Evolutionary conservation across 495 filamentous ascomycete species (phyloP), one percentile per base, ranked within the genome.

Genomic region (Xanthoparmelia taractica): DNA sequence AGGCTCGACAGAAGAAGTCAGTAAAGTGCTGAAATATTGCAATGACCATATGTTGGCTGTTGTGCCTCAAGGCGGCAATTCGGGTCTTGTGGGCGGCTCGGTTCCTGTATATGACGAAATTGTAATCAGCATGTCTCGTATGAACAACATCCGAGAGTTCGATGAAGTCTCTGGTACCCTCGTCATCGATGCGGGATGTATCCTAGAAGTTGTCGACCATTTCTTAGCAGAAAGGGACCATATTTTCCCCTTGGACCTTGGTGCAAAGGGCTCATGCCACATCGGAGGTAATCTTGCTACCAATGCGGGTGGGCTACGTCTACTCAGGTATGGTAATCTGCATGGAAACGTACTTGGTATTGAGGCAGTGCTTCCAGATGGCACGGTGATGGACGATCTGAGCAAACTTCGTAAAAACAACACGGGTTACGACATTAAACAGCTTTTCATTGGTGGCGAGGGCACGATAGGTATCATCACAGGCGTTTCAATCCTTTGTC

Each of bases 51-150:
- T 81, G 73, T 81, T 98, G 66, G 94, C 94, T 40, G 92, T 97
- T 7, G 93, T 97, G n/a, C 94, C 94, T 0, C 94, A 98, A 77
- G 94, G 94, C 64, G 94, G 94, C 54, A 98, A 98, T 73, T 92
- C 95, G 7, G 95, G 94, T 18, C 79, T 98, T 41, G 94, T 98
- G 20, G 94, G 94, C 58, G 94, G 94, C 52, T 93, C 89, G 2
- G 88, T 98, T 54, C 95, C 94, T 4, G 89, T 98, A 36, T 97
- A 96, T 73, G 94, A 98, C 72, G 94, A 98, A 79, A 96, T 98
- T 68, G 88, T 98, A 66, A 82, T 98, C 80, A 94, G 85, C 73
- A 86, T 90, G 66, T 82, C 84, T 65, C 85, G 88, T 50, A 92
- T 97, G 88, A 96, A 92, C 80, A 77, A 85, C 69, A 95, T 98